Percentiles rank a stretch among this genome's conserved stretches.
Conservation (phyloP, 768 basidiomycete genomes). For the Boletus vinaceobasis region DNA sequence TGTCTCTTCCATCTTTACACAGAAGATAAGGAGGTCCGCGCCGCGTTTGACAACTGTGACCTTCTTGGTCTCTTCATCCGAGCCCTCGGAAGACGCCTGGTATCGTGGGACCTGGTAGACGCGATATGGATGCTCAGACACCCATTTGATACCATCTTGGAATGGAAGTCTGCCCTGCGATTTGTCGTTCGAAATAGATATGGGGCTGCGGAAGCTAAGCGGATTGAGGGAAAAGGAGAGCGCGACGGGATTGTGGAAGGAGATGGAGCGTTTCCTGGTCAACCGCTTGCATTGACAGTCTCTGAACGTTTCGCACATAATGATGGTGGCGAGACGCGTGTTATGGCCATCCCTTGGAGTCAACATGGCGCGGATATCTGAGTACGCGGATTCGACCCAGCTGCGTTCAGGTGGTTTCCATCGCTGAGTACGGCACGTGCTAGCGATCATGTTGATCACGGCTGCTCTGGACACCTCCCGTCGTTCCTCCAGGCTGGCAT, state of each 20-base stretch:
- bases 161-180: constrained; percentile 20
- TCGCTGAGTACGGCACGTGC: constrained; percentile 16
- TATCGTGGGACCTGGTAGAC: constrained; percentile 23
- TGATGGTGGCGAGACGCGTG: constrained; percentile 16
- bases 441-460: constrained; percentile 21
- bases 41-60: constrained; percentile 16
- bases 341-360: constrained; percentile 5
- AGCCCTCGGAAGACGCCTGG: not conserved
- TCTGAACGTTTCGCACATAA: constrained; percentile 22
- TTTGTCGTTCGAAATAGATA: constrained; percentile 16
- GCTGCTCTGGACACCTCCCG: constrained; percentile 22
- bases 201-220: constrained; percentile 22
- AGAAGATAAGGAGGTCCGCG: constrained; percentile 28
- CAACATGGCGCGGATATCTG: constrained; percentile 26
- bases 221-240: constrained; percentile 10
- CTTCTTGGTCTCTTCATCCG: constrained; percentile 8
- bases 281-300: not conserved
- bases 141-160: constrained; percentile 9
- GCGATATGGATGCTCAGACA: constrained; percentile 10
- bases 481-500: constrained; percentile 12
- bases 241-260: constrained; percentile 23
- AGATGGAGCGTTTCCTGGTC: constrained; percentile 19
- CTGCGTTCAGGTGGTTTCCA: constrained; percentile 30
- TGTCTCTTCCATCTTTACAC: constrained; percentile 8
- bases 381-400: constrained; percentile 25